phyloP scores from a whole-genome alignment of 352 stramenopile genomes.

The Thraustochytrium striatum region DNA sequence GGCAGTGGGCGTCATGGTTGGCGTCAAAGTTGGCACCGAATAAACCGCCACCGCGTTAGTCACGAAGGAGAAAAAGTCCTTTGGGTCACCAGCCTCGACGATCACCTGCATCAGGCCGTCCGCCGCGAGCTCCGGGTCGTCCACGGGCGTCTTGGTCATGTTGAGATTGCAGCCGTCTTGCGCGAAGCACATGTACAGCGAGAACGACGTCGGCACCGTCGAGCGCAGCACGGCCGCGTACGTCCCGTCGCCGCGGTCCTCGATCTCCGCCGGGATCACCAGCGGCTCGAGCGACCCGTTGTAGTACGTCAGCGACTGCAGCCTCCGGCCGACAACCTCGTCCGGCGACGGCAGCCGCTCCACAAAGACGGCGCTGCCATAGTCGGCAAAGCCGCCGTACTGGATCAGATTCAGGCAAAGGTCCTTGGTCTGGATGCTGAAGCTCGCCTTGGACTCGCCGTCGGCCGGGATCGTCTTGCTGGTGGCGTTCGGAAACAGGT shows the following conservation, averaged over 20 bases:
- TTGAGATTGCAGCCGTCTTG: not conserved
- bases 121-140: not conserved
- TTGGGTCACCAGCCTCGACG: not conserved
- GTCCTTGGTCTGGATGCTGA: conserved; percentile 26
- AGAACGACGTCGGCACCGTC: not conserved
- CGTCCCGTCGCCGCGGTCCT: conserved; percentile 28
- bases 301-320: conserved; percentile 10
- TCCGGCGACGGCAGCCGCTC: not conserved
- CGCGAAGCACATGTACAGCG: conserved; percentile 32
- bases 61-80: not conserved
- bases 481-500: not conserved
- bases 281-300: not conserved
- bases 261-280: not conserved
- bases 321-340: not conserved
- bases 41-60: not conserved
- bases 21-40: conserved; percentile 1
- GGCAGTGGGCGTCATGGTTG: no score
- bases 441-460: not conserved
- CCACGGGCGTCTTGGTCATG: not conserved
- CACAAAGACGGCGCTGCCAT: not conserved
- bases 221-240: conserved; percentile 29
- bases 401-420: conserved; percentile 39
- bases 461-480: conserved; percentile 3
- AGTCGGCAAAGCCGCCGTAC: conserved; percentile 30
- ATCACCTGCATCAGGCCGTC: not conserved